Evolutionary conservation across 257 asterid genomes (phyloP).

Genomic region (Solanum neorickii): DNA sequence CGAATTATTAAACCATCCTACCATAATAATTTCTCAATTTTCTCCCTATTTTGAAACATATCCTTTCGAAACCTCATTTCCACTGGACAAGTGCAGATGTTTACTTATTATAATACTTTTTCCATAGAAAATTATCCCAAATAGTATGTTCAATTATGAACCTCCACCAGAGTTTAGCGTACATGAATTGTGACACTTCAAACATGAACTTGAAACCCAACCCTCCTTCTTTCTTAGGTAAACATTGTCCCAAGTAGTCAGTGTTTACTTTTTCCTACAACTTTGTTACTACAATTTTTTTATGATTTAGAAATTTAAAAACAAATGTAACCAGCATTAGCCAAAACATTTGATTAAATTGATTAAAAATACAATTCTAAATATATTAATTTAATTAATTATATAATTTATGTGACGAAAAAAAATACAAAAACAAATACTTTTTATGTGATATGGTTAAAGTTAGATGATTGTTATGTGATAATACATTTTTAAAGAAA

Average conservation of each 20-base stretch:
- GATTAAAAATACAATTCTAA: too few relatives aligned
- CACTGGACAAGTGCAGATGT: background rate
- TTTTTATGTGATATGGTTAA: too few relatives aligned
- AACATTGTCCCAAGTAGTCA: background rate
- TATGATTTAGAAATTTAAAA: too few relatives aligned
- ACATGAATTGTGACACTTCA: background rate
- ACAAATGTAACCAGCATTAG: too few relatives aligned
- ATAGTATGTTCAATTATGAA: background rate
- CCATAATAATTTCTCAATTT: background rate
- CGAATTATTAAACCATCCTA: background rate
- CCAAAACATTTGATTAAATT: too few relatives aligned
- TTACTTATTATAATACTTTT: background rate
- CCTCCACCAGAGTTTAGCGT: background rate
- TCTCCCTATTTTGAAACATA: background rate
- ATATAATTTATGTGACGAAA: too few relatives aligned
- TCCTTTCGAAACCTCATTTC: background rate
- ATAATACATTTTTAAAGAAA: too few relatives aligned
- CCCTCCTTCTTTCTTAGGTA: background rate
- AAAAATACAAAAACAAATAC: too few relatives aligned
- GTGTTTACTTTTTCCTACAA: background rate
- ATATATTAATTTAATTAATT: too few relatives aligned
- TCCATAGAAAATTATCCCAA: background rate
- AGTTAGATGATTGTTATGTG: too few relatives aligned
- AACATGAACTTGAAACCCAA: background rate
- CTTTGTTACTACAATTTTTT: background rate